Base-by-base conservation (phyloP, 345 rosid species). In the Viola odorata region DNA sequence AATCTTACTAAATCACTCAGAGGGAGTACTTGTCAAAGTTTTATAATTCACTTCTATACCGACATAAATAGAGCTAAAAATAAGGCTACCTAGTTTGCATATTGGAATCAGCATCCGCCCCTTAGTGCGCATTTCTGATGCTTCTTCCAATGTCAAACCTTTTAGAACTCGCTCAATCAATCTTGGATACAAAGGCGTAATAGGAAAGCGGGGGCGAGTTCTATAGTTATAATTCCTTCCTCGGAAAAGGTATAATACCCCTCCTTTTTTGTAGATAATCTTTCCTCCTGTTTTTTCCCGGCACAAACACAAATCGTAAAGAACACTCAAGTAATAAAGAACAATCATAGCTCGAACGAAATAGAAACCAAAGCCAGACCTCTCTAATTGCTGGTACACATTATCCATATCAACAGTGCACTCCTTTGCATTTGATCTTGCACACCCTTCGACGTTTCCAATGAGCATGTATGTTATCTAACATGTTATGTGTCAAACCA, bases 401-500 rank as follows among this genome's bases (percentile, higher is more conserved):
- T 82, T 94, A 63, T 84, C 82, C 96, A 94, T 89, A 75, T 87
- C 99, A 3, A 89, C 97, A 1, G 99, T 84, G 65, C 99, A 85
- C 98, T 75, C 98, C 98, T 59, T 77, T 87, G 73, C 98, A 92
- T 75, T 84, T 89, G 41, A 89, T 87, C 84, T 86, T 94, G 79
- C 97, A 94, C 4, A 82, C 97, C 62, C 97, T 84, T 44, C 86
- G 66, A 42, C 96, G 71, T 77, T 87, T 89, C 96, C 99, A 87
- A 47, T 76, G 85, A 44, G 91, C 85, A 72, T 94, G 97, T 69
- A 92, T 86, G 67, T 89, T 89, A 45, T 87, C 91, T 75, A 92
- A 70, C 98, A 92, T 89, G 77, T 89, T 89, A 78, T 89, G 99
- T 0, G 95, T 87, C 62, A 94, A 80, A 12, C 99, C 97, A 87